phyloP scores from a whole-genome alignment of 208 protist genomes.

The Leishmania braziliensis region DNA sequence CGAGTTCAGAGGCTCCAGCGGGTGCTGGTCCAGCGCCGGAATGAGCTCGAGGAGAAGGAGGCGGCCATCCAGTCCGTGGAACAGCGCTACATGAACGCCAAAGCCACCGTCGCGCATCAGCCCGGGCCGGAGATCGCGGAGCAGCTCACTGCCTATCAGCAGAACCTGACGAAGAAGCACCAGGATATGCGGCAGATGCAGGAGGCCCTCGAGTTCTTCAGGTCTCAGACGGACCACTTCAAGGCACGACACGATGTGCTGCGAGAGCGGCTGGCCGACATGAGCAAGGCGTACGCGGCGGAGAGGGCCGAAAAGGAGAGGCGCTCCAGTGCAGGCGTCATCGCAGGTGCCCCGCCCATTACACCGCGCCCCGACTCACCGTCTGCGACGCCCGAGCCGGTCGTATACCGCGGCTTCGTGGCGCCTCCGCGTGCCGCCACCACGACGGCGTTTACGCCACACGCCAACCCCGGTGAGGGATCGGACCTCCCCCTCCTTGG shows the following conservation, averaged over 20 bases:
- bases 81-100: slow-evolving; percentile 93
- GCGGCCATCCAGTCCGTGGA: slow-evolving; percentile 90
- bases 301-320: slow-evolving; percentile 19
- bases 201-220: slow-evolving; percentile 73
- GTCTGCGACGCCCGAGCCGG: not conserved
- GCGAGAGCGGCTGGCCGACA: slow-evolving; percentile 48
- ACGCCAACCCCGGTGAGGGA: slow-evolving; percentile 1
- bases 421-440: slow-evolving; percentile 4
- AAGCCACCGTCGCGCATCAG: slow-evolving; percentile 93
- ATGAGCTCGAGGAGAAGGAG: slow-evolving; percentile 94
- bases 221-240: slow-evolving; percentile 85
- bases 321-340: not conserved
- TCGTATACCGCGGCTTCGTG: slow-evolving; percentile 28
- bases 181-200: slow-evolving; percentile 93
- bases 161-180: slow-evolving; percentile 92
- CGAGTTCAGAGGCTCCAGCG: slow-evolving; percentile 96
- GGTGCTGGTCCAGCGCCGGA: slow-evolving; percentile 93
- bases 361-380: not conserved
- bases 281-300: slow-evolving; percentile 51
- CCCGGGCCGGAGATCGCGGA: slow-evolving; percentile 96
- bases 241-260: slow-evolving; percentile 73
- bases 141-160: slow-evolving; percentile 94
- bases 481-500: not conserved
- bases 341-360: not conserved
- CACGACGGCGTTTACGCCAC: not conserved